Conservation (phyloP, 169 alveolate species). For the Amoebophrya sp. region DNA sequence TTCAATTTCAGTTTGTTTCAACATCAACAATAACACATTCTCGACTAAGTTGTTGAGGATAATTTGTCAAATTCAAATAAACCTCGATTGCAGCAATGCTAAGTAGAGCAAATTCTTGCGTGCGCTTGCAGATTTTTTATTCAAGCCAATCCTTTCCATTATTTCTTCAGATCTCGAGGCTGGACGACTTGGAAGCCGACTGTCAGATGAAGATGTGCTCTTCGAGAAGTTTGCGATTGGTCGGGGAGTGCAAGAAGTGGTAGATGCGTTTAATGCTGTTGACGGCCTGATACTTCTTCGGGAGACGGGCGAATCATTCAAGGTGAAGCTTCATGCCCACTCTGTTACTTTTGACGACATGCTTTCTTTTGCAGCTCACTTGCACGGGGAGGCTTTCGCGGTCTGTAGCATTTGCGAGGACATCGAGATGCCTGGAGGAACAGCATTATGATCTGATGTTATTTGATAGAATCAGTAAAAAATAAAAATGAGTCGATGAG, state of each 20-base stretch:
- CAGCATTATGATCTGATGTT: too few species aligned
- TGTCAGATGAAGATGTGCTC: neutral
- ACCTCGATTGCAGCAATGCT: too few species aligned
- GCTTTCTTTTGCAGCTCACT: neutral
- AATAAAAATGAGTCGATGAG: too few species aligned
- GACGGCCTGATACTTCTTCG: neutral
- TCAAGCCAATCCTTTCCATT: too few species aligned
- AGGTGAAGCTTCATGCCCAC: neutral
- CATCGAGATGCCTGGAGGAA: too few species aligned
- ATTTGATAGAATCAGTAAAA: too few species aligned
- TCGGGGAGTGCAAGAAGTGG: neutral
- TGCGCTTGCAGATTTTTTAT: too few species aligned
- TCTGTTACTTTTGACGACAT: neutral
- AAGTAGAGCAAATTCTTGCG: too few species aligned
- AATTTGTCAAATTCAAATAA: too few species aligned
- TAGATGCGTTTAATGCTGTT: neutral
- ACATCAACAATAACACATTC: neutral
- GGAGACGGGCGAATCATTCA: neutral
- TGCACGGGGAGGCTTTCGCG: neutral
- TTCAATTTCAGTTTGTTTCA: too few species aligned
- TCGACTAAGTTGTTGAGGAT: neutral
- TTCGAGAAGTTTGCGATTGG: constrained; percentile 17
- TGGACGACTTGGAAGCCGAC: neutral
- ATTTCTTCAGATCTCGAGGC: too few species aligned
- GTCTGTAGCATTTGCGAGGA: neutral